phyloP scores from a whole-genome alignment of 495 filamentous ascomycete genomes.

The Daldinia childiae region DNA sequence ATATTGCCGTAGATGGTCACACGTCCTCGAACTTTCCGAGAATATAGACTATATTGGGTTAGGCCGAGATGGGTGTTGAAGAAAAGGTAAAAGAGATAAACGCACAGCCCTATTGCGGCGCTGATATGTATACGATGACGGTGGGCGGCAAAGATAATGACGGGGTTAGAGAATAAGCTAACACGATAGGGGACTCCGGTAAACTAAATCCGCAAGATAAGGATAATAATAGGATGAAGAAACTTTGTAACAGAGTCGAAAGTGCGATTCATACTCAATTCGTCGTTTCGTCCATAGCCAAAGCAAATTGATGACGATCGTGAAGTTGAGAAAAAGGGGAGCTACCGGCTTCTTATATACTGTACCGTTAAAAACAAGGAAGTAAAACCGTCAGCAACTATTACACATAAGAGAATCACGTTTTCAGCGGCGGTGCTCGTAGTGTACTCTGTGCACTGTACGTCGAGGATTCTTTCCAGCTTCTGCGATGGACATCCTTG shows the following conservation, averaged over 20 bases:
- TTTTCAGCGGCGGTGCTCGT: constrained; percentile 3
- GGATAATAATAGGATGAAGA: constrained; percentile 4
- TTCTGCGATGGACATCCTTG: constrained; percentile 30
- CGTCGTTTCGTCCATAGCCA: constrained; percentile 28
- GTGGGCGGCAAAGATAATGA: constrained; percentile 15
- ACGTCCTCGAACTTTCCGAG: background rate
- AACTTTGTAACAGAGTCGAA: constrained; percentile 2
- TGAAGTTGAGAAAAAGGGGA: constrained; percentile 36
- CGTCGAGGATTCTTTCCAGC: background rate
- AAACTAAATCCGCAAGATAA: constrained; percentile 30
- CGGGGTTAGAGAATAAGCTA: constrained; percentile 22
- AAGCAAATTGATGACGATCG: constrained; percentile 35
- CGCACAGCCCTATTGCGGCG: constrained; percentile 37
- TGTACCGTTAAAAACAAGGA: constrained; percentile 26
- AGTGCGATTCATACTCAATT: constrained; percentile 28
- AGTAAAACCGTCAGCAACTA: constrained; percentile 30
- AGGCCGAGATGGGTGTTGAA: constrained; percentile 6
- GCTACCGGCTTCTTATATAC: constrained; percentile 34
- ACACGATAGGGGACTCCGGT: constrained; percentile 18
- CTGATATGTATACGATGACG: constrained; percentile 30
- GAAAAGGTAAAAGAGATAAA: constrained; percentile 11
- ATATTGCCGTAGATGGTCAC: constrained; percentile 27
- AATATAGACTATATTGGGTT: constrained; percentile 12
- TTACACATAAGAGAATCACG: constrained; percentile 37
- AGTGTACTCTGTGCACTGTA: constrained; percentile 9